A percentile compares a stretch with the other conserved stretches of the same genome.
phyloP scores from a whole-genome alignment of 805 yeast species.

The Barnettozyma salicaria region DNA sequence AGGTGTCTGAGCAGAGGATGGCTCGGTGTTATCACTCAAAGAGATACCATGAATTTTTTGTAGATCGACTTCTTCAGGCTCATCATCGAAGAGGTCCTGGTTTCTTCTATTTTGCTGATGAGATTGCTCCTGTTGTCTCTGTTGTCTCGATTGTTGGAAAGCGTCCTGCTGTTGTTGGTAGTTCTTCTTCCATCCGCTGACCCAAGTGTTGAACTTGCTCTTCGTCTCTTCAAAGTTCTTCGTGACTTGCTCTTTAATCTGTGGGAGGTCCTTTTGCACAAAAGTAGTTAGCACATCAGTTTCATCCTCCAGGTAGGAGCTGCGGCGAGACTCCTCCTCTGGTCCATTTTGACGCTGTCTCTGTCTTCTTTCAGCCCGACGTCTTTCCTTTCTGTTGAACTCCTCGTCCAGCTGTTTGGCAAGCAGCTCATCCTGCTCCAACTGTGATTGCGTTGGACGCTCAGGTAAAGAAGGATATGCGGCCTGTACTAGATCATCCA shows the following conservation, averaged over 20 bases:
- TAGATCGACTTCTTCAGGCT: conserved; percentile 45
- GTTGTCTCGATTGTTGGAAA: conserved; percentile 11
- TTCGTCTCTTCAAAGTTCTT: conserved; percentile 81
- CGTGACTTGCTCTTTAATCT: conserved; percentile 58
- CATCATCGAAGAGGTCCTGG: conserved; percentile 37
- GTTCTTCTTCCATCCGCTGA: conserved; percentile 26
- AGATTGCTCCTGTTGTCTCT: conserved; percentile 14
- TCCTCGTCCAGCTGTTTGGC: conserved; percentile 77
- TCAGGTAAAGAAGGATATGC: conserved; percentile 31
- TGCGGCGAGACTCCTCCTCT: conserved; percentile 13
- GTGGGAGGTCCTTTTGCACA: conserved; percentile 49
- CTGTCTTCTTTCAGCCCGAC: conserved; percentile 27
- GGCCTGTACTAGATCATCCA: conserved; percentile 36
- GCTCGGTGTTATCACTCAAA: conserved; percentile 34
- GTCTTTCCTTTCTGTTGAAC: conserved; percentile 32
- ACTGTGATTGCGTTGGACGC: conserved; percentile 36
- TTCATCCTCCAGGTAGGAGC: conserved; percentile 28
- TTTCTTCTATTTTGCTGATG: conserved; percentile 24
- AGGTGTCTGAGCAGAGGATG: no score
- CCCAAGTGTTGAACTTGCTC: conserved; percentile 69
- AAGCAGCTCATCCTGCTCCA: conserved; percentile 69
- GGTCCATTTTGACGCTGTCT: conserved; percentile 12
- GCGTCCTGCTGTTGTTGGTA: conserved; percentile 17
- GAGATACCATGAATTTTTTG: conserved; percentile 44
- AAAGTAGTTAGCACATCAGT: conserved; percentile 51